These are phyloP conservation scores for Agaricus blazei DNA, from an alignment of 768 basidiomycete genomes.

Conservation along the genomic window DNA sequence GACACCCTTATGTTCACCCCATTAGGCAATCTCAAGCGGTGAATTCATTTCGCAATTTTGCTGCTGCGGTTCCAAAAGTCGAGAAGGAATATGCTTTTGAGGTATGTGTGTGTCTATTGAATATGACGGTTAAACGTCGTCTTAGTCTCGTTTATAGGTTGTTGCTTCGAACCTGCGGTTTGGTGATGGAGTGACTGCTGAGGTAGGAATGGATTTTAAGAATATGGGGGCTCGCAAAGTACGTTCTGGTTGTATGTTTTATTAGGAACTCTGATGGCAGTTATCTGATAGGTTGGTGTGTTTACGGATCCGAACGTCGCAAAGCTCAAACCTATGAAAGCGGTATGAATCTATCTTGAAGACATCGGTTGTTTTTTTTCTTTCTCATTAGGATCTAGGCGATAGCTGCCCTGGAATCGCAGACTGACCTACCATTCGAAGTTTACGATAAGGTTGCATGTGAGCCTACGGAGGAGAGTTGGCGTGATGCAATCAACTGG, in stretches of 20 bases:
- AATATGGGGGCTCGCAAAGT: slow-evolving; percentile 91
- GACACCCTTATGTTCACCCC: slow-evolving; percentile 38
- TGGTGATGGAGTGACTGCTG: slow-evolving; percentile 84
- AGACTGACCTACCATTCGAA: slow-evolving; percentile 73
- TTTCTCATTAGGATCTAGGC: slow-evolving; percentile 37
- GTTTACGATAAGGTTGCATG: slow-evolving; percentile 78
- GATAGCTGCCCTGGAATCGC: slow-evolving; percentile 72
- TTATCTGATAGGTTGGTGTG: slow-evolving; percentile 67
- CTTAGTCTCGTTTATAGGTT: slow-evolving; percentile 38
- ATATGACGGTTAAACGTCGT: background rate
- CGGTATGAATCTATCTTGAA: slow-evolving; percentile 34
- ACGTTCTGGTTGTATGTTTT: background rate
- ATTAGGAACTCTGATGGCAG: background rate
- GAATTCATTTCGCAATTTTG: slow-evolving; percentile 65
- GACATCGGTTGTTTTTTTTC: background rate
- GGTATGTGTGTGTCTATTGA: slow-evolving; percentile 27
- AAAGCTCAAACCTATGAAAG: slow-evolving; percentile 77
- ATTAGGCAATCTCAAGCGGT: slow-evolving; percentile 41
- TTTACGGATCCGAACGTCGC: slow-evolving; percentile 89
- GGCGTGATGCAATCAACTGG: slow-evolving; percentile 86
- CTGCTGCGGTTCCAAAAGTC: slow-evolving; percentile 66
- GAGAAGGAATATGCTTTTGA: slow-evolving; percentile 94
- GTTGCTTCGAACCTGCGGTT: slow-evolving; percentile 87
- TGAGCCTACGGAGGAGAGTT: slow-evolving; percentile 91
- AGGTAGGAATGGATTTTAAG: slow-evolving; percentile 92